Evolutionary conservation across 768 basidiomycete species (phyloP), one percentile per base, ranked within the genome.

Genomic region (Naganishia vaughanmartiniae): DNA sequence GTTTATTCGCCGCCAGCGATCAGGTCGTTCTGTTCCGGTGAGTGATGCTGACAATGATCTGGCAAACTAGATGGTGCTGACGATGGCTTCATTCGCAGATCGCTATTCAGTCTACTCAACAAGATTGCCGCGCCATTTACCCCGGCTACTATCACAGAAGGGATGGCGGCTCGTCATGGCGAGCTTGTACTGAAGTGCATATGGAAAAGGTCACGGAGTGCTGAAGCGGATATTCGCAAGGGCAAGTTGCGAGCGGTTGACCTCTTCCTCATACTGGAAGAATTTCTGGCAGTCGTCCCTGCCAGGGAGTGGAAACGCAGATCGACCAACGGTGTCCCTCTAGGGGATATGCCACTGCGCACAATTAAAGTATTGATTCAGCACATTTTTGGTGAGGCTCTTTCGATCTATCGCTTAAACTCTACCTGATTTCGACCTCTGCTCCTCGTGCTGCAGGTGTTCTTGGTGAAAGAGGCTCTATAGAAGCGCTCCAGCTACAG

Each of bases 291-390:
- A 77, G 91, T 89, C 0, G 89, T 98, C 33, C 90, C 92, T 55
- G 96, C 96, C 0, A 93, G 93, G 72, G 93, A 96, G 81, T 99
- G 94, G 92, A 88, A 95, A 65, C 89, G 90, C 15, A 85, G 96
- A 73, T 91, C 92, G 12, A 89, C 89, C 0, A 93, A 91, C 78
- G 90, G 89, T 73, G 87, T 98, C 1, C 94, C 96, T 3, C 90
- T 94, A 77, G 94, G 93, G 30, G 96, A 99, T 77, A 94, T 98
- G 94, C 96, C 96, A 1, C 82, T 99, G 70, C 85, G 96, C 72
- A 98, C 96, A 2, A 91, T 98, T 81, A 99, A 99, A 84, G 94
- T 96, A 51, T 92, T 99, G 75, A 91, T 99, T 42, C 96, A 98
- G 82, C 93, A 95, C 79, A 87, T 97, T 68, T 92, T 97, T 75